Conservation (phyloP, 345 rosid species). For the Schrenkiella parvula region DNA sequence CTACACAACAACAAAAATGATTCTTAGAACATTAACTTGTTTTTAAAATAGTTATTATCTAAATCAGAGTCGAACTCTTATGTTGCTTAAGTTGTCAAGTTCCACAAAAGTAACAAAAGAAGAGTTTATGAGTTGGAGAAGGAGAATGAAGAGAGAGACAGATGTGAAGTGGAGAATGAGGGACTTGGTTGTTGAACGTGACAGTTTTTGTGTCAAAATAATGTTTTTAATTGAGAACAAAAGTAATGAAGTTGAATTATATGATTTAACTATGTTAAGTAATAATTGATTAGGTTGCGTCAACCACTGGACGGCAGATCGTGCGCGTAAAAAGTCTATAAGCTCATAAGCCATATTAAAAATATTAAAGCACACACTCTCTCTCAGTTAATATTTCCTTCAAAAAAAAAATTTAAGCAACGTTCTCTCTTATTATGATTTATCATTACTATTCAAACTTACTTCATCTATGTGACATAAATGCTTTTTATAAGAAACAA, state of each 20-base stretch:
- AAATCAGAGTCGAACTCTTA: not conserved
- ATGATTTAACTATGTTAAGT: not conserved
- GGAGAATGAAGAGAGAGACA: not conserved
- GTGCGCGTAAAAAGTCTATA: slow-evolving; percentile 26
- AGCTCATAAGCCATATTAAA: not conserved
- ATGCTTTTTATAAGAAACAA: too few species aligned
- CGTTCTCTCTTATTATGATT: not conserved
- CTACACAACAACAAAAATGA: not conserved
- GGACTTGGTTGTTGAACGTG: slow-evolving; percentile 36
- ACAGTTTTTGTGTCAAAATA: slow-evolving; percentile 23
- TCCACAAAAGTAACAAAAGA: not conserved
- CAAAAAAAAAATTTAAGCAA: too few species aligned
- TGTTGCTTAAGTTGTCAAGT: slow-evolving; percentile 11
- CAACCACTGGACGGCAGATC: slow-evolving; percentile 32
- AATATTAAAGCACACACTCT: not conserved
- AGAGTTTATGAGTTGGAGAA: not conserved
- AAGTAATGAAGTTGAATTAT: slow-evolving; percentile 3
- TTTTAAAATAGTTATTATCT: not conserved
- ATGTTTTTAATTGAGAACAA: not conserved
- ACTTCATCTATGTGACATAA: not conserved
- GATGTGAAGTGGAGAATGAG: slow-evolving; percentile 28
- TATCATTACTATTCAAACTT: not conserved
- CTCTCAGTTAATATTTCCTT: not conserved
- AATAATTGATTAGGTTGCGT: slow-evolving; percentile 30
- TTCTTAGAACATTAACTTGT: not conserved